Evolutionary conservation across 768 basidiomycete genomes (phyloP).

Genomic region (Trametes meyenii): DNA sequence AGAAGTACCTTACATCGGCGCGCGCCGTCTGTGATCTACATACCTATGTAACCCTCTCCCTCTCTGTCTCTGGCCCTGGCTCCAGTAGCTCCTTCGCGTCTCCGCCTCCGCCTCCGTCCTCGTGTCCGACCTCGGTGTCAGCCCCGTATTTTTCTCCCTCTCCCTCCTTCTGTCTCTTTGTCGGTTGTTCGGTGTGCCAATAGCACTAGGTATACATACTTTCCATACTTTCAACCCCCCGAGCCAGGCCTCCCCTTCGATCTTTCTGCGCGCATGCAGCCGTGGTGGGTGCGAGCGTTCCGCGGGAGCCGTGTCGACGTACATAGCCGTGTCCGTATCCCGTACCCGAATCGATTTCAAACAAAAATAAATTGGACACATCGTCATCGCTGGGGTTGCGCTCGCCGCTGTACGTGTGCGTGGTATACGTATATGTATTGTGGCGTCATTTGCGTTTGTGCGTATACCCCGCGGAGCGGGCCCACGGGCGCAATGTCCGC

Average conservation of each 20-base stretch:
- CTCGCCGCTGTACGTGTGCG: no score
- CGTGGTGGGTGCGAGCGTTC: no score
- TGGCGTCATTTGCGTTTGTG: no score
- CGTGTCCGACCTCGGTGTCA: not conserved
- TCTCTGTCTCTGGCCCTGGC: not conserved
- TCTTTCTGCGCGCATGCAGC: no score
- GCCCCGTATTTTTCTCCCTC: not conserved
- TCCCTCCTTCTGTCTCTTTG: not conserved
- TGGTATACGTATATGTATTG: no score
- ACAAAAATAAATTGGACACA: no score
- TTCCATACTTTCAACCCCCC: not conserved
- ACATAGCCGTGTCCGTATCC: no score
- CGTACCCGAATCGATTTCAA: no score
- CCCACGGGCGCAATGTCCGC: no score
- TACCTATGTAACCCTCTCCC: slow-evolving; percentile 14
- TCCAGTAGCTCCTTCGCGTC: not conserved
- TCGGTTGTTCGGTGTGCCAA: not conserved
- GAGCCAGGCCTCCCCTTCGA: not conserved
- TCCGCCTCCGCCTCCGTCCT: not conserved
- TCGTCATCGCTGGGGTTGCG: no score
- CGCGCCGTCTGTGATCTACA: slow-evolving; percentile 18
- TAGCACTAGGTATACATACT: slow-evolving; percentile 2
- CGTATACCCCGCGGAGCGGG: no score
- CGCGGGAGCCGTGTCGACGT: not conserved
- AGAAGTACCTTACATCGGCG: slow-evolving; percentile 19